Evolutionary conservation across 345 rosid genomes (phyloP), one percentile per base, ranked within the genome.

Genomic region (Eucalyptus polybractea): DNA sequence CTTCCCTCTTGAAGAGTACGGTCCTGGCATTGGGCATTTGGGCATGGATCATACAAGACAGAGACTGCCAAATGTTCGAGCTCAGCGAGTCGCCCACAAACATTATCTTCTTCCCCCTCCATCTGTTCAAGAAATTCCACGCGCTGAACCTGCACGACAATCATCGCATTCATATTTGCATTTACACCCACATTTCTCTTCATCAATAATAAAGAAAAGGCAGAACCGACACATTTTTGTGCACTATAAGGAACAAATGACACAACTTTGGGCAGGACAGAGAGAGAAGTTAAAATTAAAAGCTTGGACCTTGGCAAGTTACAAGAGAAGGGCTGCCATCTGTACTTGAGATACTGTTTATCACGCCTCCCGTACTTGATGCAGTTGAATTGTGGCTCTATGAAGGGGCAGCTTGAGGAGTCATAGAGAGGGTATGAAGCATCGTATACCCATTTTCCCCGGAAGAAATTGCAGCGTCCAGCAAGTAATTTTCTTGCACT

Each of bases 11-110:
- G 49, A 93, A 33, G 88, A 95, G 88, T 5, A 90, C 86, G 90
- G 91, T 91, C 90, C 88, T 94, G 50, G 99, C 89, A 86, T 95
- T 94, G 9, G 99, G 99, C 22, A 95, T 94, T 93, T 94, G 95
- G 37, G 97, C 50, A 47, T 95, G 94, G 88, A 97, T 91, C 91
- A 97, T 90, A 91, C 99, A 97, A 49, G 94, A 91, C 40, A 97
- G 90, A 27, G 99, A 97, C 91, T 93, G 92, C 96, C 96, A 96
- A 91, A 96, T 97, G 93, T 97, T 96, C 87, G 90, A 89, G 92
- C 97, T 96, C 92, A 97, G 94, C 88, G 99, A 97, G 93, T 97
- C 99, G 10, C 99, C 99, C 67, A 97, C 99, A 88, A 97, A 97
- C 99, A 97, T 97, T 50, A 97, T 96, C 95, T 94, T 96, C 93